phyloP scores from a whole-genome alignment of 2,329 filamentous ascomycete species.

The Penicillium nordicum region DNA sequence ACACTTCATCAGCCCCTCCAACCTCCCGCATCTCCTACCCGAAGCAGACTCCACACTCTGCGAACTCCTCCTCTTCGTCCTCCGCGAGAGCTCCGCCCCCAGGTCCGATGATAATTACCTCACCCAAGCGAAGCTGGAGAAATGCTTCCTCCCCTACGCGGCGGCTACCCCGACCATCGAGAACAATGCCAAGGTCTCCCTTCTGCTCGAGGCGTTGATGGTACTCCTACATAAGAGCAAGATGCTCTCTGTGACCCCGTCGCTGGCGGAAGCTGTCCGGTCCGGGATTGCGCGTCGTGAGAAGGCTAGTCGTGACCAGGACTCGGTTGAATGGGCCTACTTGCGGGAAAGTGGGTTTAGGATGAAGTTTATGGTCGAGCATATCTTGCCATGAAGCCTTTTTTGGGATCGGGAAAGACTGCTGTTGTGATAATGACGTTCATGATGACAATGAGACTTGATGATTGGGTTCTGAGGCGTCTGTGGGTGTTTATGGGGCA shows the following conservation, averaged over 20 bases:
- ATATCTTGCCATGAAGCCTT: conserved; percentile 21
- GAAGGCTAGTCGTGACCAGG: conserved; percentile 34
- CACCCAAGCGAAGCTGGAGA: conserved; percentile 49
- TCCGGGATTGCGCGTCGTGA: conserved; percentile 53
- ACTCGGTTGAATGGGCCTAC: conserved; percentile 38
- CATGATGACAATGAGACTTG: conserved; percentile 9
- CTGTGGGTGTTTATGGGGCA: not conserved
- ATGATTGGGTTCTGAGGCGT: not conserved
- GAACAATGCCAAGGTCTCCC: conserved; percentile 70
- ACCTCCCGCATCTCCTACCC: conserved; percentile 40
- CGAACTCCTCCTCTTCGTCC: conserved; percentile 51
- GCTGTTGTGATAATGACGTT: not conserved
- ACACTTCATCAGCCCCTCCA: conserved; percentile 44
- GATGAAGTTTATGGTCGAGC: conserved; percentile 37
- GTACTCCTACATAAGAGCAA: conserved; percentile 48
- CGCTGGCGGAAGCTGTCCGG: conserved; percentile 48
- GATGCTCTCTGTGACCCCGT: conserved; percentile 31
- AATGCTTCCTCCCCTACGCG: conserved; percentile 63
- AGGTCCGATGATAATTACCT: conserved; percentile 44
- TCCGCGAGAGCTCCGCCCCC: conserved; percentile 46
- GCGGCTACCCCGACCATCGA: conserved; percentile 59
- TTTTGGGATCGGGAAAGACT: not conserved
- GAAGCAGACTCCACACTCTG: conserved; percentile 50
- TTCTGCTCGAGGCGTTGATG: conserved; percentile 65
- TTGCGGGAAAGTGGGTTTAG: conserved; percentile 43